Evolutionary conservation across 495 filamentous ascomycete genomes (phyloP), one percentile per base, ranked within the genome.

Genomic region (Tuber umbilicatum): DNA sequence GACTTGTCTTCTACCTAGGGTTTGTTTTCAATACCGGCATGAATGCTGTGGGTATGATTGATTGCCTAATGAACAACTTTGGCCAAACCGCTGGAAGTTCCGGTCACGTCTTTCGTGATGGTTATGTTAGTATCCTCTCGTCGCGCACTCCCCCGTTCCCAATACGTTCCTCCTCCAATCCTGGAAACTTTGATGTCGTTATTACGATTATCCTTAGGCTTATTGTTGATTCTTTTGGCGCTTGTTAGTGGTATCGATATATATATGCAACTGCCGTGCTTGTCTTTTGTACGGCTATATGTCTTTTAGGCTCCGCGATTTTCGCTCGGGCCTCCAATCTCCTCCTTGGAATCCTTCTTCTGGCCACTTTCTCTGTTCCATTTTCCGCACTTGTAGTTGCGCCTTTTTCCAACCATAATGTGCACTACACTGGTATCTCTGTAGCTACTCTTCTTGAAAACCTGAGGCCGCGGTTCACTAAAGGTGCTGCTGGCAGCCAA

Each of bases 1-100:
- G 93, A 4, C 84, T 96, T n/a, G 89, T 97, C 14, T 94, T 96
- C 82, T 97, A 94, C 81, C 84, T 96, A 23, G 92, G 93, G 23
- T 90, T 91, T 76, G 91, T 92, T 1, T 88, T 97, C 81, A 96
- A 95, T 82, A 94, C 93, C 3, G 92, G 91, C 23, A 90, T 97
- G 87, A 97, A 97, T 80, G 90, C 94, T 19, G 92, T 95, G 41
- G 93, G 93, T 83, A 86, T 97, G 73, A 88, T 97, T 75, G 91
- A 95, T 82, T 95, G 93, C 78, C 84, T 97, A 64, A 89, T 87
- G 72, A 86, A 93, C 73, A 94, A 95, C 75, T 89, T 94, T 79
- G 92, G 92, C 0, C 79, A 84, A 3, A 76, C 83, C 45, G 84
- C 86, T 50, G 90, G 90, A 5, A 87, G 86, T 55, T 88, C 87